Base-by-base conservation (phyloP, 768 basidiomycete genomes). In the Russula olivacea region DNA sequence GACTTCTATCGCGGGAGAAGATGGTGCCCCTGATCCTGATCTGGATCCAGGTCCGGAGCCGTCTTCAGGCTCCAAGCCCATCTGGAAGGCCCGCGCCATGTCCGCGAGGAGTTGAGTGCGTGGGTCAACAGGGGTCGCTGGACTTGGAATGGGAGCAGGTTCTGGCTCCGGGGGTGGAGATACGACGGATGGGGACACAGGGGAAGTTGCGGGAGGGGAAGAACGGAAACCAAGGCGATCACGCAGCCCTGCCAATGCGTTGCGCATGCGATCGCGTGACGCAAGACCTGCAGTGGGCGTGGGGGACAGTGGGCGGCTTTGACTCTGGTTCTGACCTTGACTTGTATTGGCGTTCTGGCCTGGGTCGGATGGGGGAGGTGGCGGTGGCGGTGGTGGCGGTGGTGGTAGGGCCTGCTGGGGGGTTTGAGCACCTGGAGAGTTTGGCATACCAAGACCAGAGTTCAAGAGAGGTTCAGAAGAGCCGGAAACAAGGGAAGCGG, bases 31-130 rank as follows among this genome's bases (percentile, higher is more conserved):
- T 0, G 51, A 30, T 52, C 41, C 50, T 0, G 51, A 30, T 52
- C 61, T 38, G 2, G 61, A 30, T 58, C 55, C 61, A 10, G 61
- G 47, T 47, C 50, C 50, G 3, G 61, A 25, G 1, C 50, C 45
- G 17, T 63, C 61, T 0, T 58, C 61, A 8, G 21, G 62, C 2
- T 75, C 75, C 36, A 91, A 77, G 14, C 88, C 88, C 51, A 87
- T 76, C 68, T 89, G 88, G 69, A 91, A 87, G 10, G 88, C 89
- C 32, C 89, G 78, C 28, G 88, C 87, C 87, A 91, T 90, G 72
- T 91, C 89, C 0, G 86, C 83, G 53, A 91, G 78, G 81, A 91
- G 87, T 51, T 83, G 74, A 68, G 89, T 85, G 48, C 88, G 68
- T 0, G 74, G 70, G 71, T 88, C 82, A 50, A 75, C 49, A 7